Base-by-base conservation (phyloP, 2,329 filamentous ascomycete genomes). In the Metarhizium guizhouense region DNA sequence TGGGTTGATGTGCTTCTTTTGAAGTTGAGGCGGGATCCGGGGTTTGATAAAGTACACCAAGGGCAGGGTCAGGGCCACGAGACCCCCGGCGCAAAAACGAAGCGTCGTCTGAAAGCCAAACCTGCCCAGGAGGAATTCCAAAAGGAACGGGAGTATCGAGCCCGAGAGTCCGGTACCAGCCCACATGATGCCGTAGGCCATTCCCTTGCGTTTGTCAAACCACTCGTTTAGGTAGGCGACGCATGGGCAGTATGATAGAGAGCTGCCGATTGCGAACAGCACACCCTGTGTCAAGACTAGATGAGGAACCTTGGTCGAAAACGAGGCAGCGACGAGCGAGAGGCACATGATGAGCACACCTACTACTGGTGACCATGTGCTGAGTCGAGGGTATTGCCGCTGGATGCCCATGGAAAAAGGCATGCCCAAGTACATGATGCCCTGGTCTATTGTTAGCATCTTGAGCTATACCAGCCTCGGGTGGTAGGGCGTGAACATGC, bases 151-250 rank as follows among this genome's bases (percentile, higher is more conserved):
- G 77, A 62, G 57, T 77, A 74, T 60, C 14, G 76, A 72, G 42
- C 77, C 77, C 2, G 72, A 73, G 10, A 55, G 80, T 62, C 14
- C 80, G 73, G 58, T 79, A 75, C 57, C 74, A 69, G 54, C 67
- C 70, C 53, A 80, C 70, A 84, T 79, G 53, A 82, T 75, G 5
- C 82, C 82, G 60, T 80, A 80, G 3, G 80, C 80, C 42, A 83
- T 66, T 2, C 80, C 80, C 56, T 79, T 80, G 53, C 74, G 72
- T 29, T 61, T 61, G 34, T 59, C 59, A 64, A 83, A 84, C 78
- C 80, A 84, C 61, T 83, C 78, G 59, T 83, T 76, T 56, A 83
- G 68, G 65, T 80, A 81, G 53, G 75, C 64, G 47, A 80, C 75
- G 60, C 76, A 77, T 3, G 80, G 78, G 18, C 72, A 74, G 60